Percentiles rank a stretch among this genome's conserved stretches.
Conservation (phyloP, 1,284 basidiomycete genomes). For the Apiotrichum porosum region DNA sequence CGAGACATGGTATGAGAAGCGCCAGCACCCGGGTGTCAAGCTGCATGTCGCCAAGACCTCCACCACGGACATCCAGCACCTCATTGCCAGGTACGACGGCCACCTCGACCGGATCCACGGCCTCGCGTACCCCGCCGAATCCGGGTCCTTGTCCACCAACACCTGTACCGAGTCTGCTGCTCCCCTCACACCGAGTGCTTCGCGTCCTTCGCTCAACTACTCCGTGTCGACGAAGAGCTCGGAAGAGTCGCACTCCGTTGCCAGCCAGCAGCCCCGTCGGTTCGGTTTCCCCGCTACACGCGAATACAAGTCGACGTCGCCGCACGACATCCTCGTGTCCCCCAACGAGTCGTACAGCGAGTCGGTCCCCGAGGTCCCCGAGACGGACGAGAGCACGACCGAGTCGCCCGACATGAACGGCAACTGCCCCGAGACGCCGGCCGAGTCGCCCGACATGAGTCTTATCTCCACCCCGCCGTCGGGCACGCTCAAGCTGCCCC, state of each 20-base stretch:
- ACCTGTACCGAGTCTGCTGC: too few relatives aligned
- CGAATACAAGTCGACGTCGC: not conserved
- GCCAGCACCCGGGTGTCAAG: slow-evolving; percentile 9
- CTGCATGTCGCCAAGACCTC: not conserved
- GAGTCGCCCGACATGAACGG: too few relatives aligned
- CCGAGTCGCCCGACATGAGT: too few relatives aligned
- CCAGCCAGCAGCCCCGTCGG: not conserved
- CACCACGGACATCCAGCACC: slow-evolving; percentile 4
- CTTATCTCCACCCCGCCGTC: too few relatives aligned
- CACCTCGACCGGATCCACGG: slow-evolving; percentile 9
- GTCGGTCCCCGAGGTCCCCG: too few relatives aligned
- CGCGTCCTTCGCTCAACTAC: slow-evolving; percentile 8
- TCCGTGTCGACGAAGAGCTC: slow-evolving; percentile 1
- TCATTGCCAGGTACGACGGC: slow-evolving; percentile 6
- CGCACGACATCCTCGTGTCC: not conserved
- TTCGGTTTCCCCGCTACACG: not conserved
- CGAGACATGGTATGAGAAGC: slow-evolving; percentile 25
- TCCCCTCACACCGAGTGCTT: slow-evolving; percentile 2
- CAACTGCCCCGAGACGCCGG: too few relatives aligned
- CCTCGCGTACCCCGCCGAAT: slow-evolving; percentile 6
- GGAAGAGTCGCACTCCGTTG: slow-evolving; percentile 3
- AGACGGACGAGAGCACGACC: too few relatives aligned
- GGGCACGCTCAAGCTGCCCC: too few relatives aligned
- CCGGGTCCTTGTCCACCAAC: too few relatives aligned
- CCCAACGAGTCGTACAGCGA: not conserved